These are phyloP conservation scores for Cryptosporidium viatorum DNA, from an alignment of 169 alveolate species.

Conservation along the genomic window DNA sequence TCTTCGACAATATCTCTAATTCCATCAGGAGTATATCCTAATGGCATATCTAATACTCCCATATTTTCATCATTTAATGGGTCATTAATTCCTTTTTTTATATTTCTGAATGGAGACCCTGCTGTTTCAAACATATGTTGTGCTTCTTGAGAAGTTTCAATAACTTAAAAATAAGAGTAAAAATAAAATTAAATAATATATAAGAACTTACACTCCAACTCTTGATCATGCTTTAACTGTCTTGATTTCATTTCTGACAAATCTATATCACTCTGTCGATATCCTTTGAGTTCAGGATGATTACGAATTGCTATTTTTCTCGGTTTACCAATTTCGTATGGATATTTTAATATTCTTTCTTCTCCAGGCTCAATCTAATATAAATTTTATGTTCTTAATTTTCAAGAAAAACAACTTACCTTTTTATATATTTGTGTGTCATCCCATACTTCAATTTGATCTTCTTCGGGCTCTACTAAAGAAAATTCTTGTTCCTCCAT, in stretches of 20 bases:
- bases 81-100: slow-evolving; percentile 5
- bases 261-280: slow-evolving; percentile 17
- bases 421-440: slow-evolving; percentile 24
- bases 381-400: neutral
- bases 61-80: slow-evolving; percentile 45
- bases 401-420: slow-evolving; percentile 8
- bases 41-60: slow-evolving; percentile 60
- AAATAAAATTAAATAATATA: neutral
- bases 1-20: slow-evolving; percentile 60
- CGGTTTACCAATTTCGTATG: neutral
- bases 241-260: slow-evolving; percentile 17
- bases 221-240: slow-evolving; percentile 17
- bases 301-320: slow-evolving; percentile 36
- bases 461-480: slow-evolving; percentile 35
- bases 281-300: slow-evolving; percentile 39
- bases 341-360: slow-evolving; percentile 16
- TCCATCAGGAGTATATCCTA: slow-evolving; percentile 63
- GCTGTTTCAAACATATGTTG: slow-evolving; percentile 40
- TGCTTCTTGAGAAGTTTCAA: slow-evolving; percentile 60
- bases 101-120: slow-evolving; percentile 58
- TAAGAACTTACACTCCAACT: slow-evolving; percentile 54
- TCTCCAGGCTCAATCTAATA: slow-evolving; percentile 47
- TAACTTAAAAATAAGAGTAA: slow-evolving; percentile 10
- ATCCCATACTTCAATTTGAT: slow-evolving; percentile 45
- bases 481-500: slow-evolving; percentile 30